phyloP scores from a whole-genome alignment of 257 asterid genomes.

The Salvia miltiorrhiza region DNA sequence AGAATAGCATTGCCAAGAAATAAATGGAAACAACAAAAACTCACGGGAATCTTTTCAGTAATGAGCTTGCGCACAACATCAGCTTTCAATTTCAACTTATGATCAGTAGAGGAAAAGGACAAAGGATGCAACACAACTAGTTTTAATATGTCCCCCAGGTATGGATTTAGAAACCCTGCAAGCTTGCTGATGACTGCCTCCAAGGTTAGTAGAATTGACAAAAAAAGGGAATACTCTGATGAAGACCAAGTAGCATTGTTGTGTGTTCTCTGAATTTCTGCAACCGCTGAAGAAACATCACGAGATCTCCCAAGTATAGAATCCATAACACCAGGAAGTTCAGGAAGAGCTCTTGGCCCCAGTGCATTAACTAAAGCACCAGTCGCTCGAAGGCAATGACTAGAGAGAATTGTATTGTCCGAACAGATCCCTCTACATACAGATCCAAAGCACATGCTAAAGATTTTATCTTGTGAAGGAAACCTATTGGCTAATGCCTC shows the following conservation, averaged over 20 bases:
- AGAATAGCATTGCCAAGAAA: not conserved
- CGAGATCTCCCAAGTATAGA: conserved; percentile 44
- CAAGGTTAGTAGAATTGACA: conserved; percentile 63
- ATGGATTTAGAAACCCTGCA: conserved; percentile 80
- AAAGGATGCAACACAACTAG: conserved; percentile 65
- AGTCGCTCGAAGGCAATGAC: conserved; percentile 66
- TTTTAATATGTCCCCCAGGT: conserved; percentile 59
- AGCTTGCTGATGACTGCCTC: conserved; percentile 80
- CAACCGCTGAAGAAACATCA: conserved; percentile 29
- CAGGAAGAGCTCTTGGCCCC: conserved; percentile 74
- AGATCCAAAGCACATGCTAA: conserved; percentile 68
- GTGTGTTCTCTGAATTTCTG: conserved; percentile 25
- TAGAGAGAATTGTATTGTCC: conserved; percentile 55
- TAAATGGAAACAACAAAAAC: conserved; percentile 22
- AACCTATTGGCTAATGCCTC: conserved; percentile 60
- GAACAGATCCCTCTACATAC: conserved; percentile 58
- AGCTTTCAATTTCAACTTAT: conserved; percentile 62
- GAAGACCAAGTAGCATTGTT: conserved; percentile 28
- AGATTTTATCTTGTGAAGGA: conserved; percentile 58
- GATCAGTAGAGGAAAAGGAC: conserved; percentile 48
- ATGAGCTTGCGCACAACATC: conserved; percentile 72
- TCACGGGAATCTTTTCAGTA: conserved; percentile 72
- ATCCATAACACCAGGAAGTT: conserved; percentile 75
- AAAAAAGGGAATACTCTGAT: conserved; percentile 39
- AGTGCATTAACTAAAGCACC: conserved; percentile 79